A percentile compares a stretch with the other conserved stretches of the same genome.
Conservation (phyloP, 73 alveolate species). For the Urostyla sp. region DNA sequence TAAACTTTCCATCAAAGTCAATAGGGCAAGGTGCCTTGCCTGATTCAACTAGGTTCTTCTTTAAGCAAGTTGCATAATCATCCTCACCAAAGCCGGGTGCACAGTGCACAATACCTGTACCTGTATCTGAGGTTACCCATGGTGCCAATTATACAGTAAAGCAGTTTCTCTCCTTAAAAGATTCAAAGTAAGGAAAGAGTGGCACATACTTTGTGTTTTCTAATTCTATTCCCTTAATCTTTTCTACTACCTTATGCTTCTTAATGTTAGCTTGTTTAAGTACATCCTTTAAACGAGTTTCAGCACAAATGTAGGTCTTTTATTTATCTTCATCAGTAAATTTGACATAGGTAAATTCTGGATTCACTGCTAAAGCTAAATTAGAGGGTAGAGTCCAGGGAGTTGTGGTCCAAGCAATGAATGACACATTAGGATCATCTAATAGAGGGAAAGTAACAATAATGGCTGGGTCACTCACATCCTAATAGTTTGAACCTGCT, state of each 20-base stretch:
- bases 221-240: slow-evolving; percentile 88
- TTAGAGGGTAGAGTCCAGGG: slow-evolving; percentile 99
- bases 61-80: slow-evolving; percentile 89
- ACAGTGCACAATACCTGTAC: slow-evolving; percentile 99
- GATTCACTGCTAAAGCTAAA: slow-evolving; percentile 95
- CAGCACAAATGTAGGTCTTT: slow-evolving; percentile 86
- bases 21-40: slow-evolving; percentile 96
- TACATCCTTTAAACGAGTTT: slow-evolving; percentile 81
- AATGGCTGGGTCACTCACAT: slow-evolving; percentile 97
- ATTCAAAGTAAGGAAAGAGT: slow-evolving; percentile 89
- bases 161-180: slow-evolving; percentile 88
- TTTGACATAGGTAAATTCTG: slow-evolving; percentile 90
- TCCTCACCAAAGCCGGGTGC: slow-evolving; percentile 99
- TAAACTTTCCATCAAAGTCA: slow-evolving; percentile 98
- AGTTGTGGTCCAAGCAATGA: slow-evolving; percentile 99
- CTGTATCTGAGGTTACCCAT: slow-evolving; percentile 96
- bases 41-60: slow-evolving; percentile 85
- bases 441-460: slow-evolving; percentile 94
- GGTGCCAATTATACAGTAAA: slow-evolving; percentile 93
- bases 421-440: slow-evolving; percentile 84
- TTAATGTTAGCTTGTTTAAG: slow-evolving; percentile 74
- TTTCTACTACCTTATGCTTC: slow-evolving; percentile 74
- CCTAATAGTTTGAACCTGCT: slow-evolving; percentile 93
- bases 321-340: slow-evolving; percentile 76
- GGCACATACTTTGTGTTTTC: slow-evolving; percentile 96